Base-by-base conservation (phyloP, 2,329 filamentous ascomycete genomes). In the Annulohypoxylon truncatum region DNA sequence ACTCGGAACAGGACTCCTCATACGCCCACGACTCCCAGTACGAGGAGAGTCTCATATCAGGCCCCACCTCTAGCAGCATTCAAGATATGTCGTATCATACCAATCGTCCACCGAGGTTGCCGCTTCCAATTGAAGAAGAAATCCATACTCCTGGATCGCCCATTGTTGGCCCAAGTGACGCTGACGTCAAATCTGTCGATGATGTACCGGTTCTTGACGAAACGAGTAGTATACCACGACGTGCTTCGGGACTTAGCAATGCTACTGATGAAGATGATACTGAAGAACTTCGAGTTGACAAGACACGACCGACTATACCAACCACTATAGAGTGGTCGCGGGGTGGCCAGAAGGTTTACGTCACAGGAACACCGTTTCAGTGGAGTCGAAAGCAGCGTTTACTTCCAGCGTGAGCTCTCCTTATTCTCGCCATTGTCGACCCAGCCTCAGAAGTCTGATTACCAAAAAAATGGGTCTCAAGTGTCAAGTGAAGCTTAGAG, bases 311-410 rank as follows among this genome's bases (percentile, higher is more conserved):
- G 38, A 92, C 92, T 6, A 92, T 98, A 42, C 92, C 93, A 1
- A 97, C 93, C 1, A 83, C 87, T 62, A 89, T 99, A 63, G 92
- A 96, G 79, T 99, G 96, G 96, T 87, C 87, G 70, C 87, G 88
- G 7, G 89, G 89, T 55, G 94, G 92, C 63, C 92, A 97, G 62
- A 96, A 94, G 79, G 89, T 98, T 69, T 99, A 97, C 78, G 94
- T 99, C 47, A 99, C 96, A 0, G 95, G 95, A 70, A 98, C 96
- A 18, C 97, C 98, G 77, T 96, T 97, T 73, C 92, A 95, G 78
- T 99, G 96, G 96, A 94, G 96, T 80, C 91, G 92, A 78, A 98
- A 98, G 81, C 96, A 94, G 77, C 89, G 92, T 72, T 83, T 99
- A 76, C 89, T 94, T 79, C 90, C 87, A 79, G 90, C 93, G 94